phyloP scores from a whole-genome alignment of 2,329 filamentous ascomycete genomes.

The Amesomyces nigricolor region DNA sequence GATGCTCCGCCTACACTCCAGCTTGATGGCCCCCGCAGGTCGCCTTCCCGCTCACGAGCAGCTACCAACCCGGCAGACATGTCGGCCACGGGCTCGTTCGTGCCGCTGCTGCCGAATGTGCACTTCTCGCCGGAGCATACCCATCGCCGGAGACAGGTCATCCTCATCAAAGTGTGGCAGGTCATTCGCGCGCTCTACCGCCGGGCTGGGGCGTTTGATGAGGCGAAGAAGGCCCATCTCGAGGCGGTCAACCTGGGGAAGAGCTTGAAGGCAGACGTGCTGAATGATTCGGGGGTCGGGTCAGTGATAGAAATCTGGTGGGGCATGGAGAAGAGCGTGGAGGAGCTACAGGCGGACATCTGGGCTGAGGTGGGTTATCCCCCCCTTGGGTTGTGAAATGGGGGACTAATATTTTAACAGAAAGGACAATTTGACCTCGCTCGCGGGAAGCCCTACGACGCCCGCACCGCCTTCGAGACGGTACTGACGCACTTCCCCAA shows the following conservation, averaged over 20 bases:
- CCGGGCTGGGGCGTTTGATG: conserved; percentile 71
- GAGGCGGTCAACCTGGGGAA: conserved; percentile 77
- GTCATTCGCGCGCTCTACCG: conserved; percentile 86
- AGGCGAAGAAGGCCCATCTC: conserved; percentile 70
- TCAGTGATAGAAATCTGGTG: conserved; percentile 62
- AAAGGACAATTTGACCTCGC: conserved; percentile 62
- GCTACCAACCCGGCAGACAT: background rate
- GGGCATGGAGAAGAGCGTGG: conserved; percentile 74
- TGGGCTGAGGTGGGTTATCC: too few relatives aligned
- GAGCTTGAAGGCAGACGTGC: conserved; percentile 61
- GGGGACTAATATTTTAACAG: too few relatives aligned
- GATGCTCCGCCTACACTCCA: conserved; percentile 1
- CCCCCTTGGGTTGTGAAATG: too few relatives aligned
- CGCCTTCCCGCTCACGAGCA: conserved; percentile 6
- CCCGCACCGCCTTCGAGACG: conserved; percentile 73
- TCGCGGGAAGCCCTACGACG: conserved; percentile 58
- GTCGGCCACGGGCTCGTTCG: conserved; percentile 39
- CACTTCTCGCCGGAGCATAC: conserved; percentile 52
- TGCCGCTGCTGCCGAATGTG: conserved; percentile 45
- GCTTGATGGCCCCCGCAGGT: background rate
- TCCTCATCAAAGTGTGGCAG: conserved; percentile 78
- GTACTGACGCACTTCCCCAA: conserved; percentile 74
- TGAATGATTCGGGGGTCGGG: conserved; percentile 56
- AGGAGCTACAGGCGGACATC: conserved; percentile 80
- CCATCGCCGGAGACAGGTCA: conserved; percentile 43